Base-by-base conservation (phyloP, 2,329 filamentous ascomycete species). In the Arachnopeziza araneosa region DNA sequence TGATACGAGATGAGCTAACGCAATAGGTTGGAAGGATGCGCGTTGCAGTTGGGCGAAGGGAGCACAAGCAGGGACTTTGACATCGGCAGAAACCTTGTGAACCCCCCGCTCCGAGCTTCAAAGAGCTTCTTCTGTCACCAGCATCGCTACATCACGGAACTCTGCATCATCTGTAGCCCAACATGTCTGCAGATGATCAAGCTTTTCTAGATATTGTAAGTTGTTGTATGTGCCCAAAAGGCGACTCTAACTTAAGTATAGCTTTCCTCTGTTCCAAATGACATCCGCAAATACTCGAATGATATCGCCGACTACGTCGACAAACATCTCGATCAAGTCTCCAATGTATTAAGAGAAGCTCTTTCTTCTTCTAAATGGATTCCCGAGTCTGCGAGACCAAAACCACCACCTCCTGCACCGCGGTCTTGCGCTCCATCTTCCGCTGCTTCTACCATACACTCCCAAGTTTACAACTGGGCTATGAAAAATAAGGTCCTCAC, bases 251-350 rank as follows among this genome's bases (percentile, higher is more conserved):
- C 57, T 36, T 54, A 14, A 24, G 14, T 52, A 54, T 65, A 86
- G 83, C 78, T 85, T 56, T 75, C 82, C 53, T 80, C 79, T 60
- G 80, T 85, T 65, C 81, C 83, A 12, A 78, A 83, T 75, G 86
- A 93, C 69, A 80, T 93, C 72, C 83, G 83, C 63, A 80, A 80
- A 64, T 92, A 91, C 74, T 87, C 88, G 19, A 79, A 81, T 67
- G 82, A 90, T 57, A 82, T 93, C 63, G 91, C 91, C 72, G 88
- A 91, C 65, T 88, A 87, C 66, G 84, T 96, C 72, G 91, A 97
- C 75, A 81, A 83, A 60, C 86, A 92, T 71, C 87, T 96, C 74
- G 91, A 96, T 69, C 80, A 82, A 61, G 86, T 91, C 52, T 90
- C 92, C 57, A 79, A 81, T 44, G 79, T 82, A 48, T 79, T 97